Conservation (phyloP, 768 basidiomycete species). For the Tremella fuciformis region DNA sequence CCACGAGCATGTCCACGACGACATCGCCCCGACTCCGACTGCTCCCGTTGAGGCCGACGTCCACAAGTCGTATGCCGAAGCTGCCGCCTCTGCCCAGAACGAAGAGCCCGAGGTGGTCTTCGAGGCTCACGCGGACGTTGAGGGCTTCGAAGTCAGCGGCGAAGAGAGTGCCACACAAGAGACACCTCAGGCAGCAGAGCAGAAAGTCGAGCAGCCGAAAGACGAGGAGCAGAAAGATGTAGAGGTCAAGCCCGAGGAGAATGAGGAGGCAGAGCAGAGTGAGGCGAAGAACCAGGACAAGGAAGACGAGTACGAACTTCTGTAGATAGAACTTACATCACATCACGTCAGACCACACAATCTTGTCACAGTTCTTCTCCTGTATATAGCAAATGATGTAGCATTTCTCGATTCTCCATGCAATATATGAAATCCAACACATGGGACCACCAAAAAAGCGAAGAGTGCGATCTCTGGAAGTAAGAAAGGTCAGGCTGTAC, state of each 20-base stretch:
- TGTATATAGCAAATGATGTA: too few species aligned
- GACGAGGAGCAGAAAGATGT: constrained; percentile 14
- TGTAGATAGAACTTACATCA: neutral
- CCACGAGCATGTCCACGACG: constrained; percentile 13
- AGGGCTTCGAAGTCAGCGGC: too few species aligned
- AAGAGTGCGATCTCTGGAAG: too few species aligned
- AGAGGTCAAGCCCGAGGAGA: neutral
- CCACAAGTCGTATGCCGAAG: constrained; percentile 1
- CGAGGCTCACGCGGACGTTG: too few species aligned
- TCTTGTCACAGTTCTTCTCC: too few species aligned
- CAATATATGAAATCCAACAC: too few species aligned
- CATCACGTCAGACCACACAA: too few species aligned
- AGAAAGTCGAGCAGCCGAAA: constrained; percentile 23
- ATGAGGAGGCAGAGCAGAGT: neutral
- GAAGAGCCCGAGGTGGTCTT: constrained; percentile 1
- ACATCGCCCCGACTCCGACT: neutral
- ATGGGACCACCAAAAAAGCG: too few species aligned
- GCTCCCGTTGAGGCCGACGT: neutral
- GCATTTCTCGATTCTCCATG: too few species aligned
- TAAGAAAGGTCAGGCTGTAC: too few species aligned
- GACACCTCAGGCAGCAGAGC: constrained; percentile 9
- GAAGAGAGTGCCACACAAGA: too few species aligned
- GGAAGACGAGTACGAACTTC: constrained; percentile 7
- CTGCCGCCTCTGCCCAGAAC: neutral
- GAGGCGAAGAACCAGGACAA: constrained; percentile 1